phyloP scores from a whole-genome alignment of 805 yeast species.

The Kuraishia molischiana region DNA sequence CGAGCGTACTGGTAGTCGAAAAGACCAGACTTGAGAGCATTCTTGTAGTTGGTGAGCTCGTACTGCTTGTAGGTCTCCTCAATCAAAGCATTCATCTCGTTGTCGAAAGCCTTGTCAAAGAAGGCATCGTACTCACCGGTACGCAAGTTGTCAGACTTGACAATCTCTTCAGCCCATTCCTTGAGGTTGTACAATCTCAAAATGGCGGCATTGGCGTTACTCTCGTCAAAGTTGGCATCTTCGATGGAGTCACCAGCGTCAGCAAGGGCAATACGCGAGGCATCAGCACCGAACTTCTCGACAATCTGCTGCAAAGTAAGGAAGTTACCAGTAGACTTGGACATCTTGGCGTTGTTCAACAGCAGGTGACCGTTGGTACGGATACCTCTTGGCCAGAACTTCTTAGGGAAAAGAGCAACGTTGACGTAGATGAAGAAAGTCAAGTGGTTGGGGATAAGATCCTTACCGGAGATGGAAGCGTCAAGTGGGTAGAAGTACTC shows the following conservation, averaged over 20 bases:
- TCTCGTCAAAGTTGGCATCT: slow-evolving; percentile 96
- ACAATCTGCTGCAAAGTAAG: slow-evolving; percentile 80
- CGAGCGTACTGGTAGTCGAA: slow-evolving; percentile 93
- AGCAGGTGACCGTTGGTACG: slow-evolving; percentile 93
- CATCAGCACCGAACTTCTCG: slow-evolving; percentile 93
- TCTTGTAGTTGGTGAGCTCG: slow-evolving; percentile 67
- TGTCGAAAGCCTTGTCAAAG: slow-evolving; percentile 85
- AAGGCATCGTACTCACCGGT: slow-evolving; percentile 48
- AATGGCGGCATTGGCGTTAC: slow-evolving; percentile 95
- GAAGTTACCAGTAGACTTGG: slow-evolving; percentile 96
- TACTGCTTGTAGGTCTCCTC: slow-evolving; percentile 67
- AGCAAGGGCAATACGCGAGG: slow-evolving; percentile 92
- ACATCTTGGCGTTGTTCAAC: slow-evolving; percentile 95
- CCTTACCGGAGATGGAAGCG: slow-evolving; percentile 88
- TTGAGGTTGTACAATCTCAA: slow-evolving; percentile 84
- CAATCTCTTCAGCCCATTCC: slow-evolving; percentile 88
- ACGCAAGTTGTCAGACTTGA: slow-evolving; percentile 46
- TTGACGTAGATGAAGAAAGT: slow-evolving; percentile 92
- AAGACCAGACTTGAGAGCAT: slow-evolving; percentile 82
- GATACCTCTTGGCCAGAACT: slow-evolving; percentile 89
- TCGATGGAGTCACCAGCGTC: slow-evolving; percentile 98
- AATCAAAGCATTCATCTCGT: slow-evolving; percentile 81
- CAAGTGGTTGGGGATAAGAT: slow-evolving; percentile 93
- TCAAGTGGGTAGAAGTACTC: slow-evolving; percentile 96
- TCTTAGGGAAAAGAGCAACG: slow-evolving; percentile 85